These are phyloP conservation scores for Lachancea lanzarotensis DNA, from an alignment of 805 yeast genomes.

Conservation along the genomic window DNA sequence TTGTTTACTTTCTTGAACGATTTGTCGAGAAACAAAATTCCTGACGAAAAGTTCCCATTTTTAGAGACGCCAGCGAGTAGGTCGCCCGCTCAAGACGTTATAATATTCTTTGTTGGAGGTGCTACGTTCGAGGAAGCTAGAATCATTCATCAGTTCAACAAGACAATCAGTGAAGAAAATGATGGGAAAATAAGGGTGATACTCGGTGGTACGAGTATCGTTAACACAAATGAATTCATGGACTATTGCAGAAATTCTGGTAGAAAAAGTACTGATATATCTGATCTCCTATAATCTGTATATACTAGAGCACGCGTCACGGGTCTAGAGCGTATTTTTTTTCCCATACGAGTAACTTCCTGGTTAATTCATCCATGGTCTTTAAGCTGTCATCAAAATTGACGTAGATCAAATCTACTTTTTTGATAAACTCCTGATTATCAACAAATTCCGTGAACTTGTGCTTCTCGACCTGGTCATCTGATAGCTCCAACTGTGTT, in stretches of 20 bases:
- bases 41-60: conserved; percentile 32
- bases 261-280: conserved; percentile 2
- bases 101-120: conserved; percentile 78
- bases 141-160: conserved; percentile 64
- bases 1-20: conserved; percentile 36
- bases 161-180: conserved; percentile 31
- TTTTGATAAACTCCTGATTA: conserved; percentile 34
- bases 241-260: background rate
- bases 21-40: conserved; percentile 32
- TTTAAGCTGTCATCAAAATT: conserved; percentile 54
- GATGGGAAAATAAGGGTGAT: conserved; percentile 54
- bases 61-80: conserved; percentile 15
- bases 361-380: conserved; percentile 67
- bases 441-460: conserved; percentile 43
- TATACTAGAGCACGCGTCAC: background rate
- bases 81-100: conserved; percentile 52
- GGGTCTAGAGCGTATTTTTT: conserved; percentile 41
- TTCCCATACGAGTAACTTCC: conserved; percentile 73
- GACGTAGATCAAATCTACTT: conserved; percentile 39
- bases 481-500: conserved; percentile 74
- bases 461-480: conserved; percentile 57
- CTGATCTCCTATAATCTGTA: conserved; percentile 3
- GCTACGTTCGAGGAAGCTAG: conserved; percentile 90
- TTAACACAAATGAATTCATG: conserved; percentile 37
- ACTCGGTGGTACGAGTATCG: conserved; percentile 72